Evolutionary conservation across 345 rosid species (phyloP).

Genomic region (Moringa oleifera): DNA sequence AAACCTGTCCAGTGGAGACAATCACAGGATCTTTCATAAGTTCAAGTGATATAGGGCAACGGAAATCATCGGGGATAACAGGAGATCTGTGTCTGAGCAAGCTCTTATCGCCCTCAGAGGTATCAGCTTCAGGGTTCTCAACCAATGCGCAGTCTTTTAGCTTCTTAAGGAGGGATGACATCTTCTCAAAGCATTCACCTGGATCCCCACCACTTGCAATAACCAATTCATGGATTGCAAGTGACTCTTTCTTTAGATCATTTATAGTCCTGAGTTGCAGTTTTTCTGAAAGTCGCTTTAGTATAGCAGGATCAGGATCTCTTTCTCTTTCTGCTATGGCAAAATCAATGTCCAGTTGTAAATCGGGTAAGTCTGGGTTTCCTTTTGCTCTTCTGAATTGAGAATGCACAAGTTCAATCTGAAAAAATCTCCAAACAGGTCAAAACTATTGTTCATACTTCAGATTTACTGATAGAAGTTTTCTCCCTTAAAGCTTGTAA

Average conservation of each 20-base stretch:
- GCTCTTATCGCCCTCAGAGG: slow-evolving; percentile 38
- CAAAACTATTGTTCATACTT: slow-evolving; percentile 2
- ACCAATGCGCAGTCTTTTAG: slow-evolving; percentile 48
- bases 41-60: slow-evolving; percentile 97
- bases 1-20: slow-evolving; percentile 97
- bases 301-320: slow-evolving; percentile 51
- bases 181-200: slow-evolving; percentile 52
- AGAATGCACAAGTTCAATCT: slow-evolving; percentile 85
- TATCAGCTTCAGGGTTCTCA: slow-evolving; percentile 51
- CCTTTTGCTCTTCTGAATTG: slow-evolving; percentile 83
- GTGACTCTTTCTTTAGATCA: slow-evolving; percentile 76
- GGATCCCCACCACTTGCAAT: slow-evolving; percentile 59
- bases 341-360: slow-evolving; percentile 68
- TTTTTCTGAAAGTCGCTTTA: slow-evolving; percentile 71
- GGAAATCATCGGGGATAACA: slow-evolving; percentile 93
- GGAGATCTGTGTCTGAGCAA: slow-evolving; percentile 76
- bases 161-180: slow-evolving; percentile 67
- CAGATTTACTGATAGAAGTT: too few relatives aligned
- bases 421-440: slow-evolving; percentile 1
- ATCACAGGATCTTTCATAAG: slow-evolving; percentile 98
- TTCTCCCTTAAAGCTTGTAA: neutral
- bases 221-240: slow-evolving; percentile 71
- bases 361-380: slow-evolving; percentile 52
- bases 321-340: slow-evolving; percentile 44
- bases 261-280: slow-evolving; percentile 69